Evolutionary conservation across 257 asterid genomes (phyloP).

Genomic region (Linaria vulgaris): DNA sequence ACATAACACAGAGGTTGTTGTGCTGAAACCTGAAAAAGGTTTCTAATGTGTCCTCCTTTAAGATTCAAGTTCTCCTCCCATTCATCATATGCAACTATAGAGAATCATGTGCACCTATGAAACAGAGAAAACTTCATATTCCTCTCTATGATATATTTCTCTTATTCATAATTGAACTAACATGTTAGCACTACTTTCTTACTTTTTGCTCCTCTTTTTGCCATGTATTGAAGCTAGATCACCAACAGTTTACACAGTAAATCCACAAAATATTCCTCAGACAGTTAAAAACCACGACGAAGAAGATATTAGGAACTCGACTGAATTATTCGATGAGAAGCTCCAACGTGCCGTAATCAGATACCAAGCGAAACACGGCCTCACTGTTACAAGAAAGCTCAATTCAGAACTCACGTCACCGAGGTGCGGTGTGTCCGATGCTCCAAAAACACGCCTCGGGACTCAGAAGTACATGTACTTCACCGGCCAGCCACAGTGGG

Average conservation of each 20-base stretch:
- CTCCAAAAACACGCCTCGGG: conserved; percentile 13
- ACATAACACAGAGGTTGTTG: too few species aligned
- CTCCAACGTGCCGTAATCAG: conserved; percentile 49
- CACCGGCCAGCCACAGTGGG: conserved; percentile 69
- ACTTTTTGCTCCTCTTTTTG: conserved; percentile 26
- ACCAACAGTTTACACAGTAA: conserved; percentile 24
- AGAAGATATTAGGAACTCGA: conserved; percentile 17
- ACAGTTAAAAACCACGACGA: conserved; percentile 6
- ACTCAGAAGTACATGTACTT: conserved; percentile 44
- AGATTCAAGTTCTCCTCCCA: conserved; percentile 7
- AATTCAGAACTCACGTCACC: conserved; percentile 56
- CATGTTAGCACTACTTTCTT: conserved; percentile 37
- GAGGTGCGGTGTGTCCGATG: conserved; percentile 68
- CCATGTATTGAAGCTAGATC: conserved; percentile 38
- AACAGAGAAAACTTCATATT: too few species aligned
- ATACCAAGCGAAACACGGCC: conserved; percentile 54
- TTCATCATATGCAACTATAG: background rate
- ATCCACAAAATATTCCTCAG: conserved; percentile 14
- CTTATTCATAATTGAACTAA: conserved; percentile 19
- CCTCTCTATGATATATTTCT: conserved; percentile 32
- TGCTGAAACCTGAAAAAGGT: too few species aligned
- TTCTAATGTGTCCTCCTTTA: conserved; percentile 13
- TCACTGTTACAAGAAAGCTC: conserved; percentile 44
- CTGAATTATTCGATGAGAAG: conserved; percentile 46
- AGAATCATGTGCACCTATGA: too few species aligned